phyloP scores from a whole-genome alignment of 768 basidiomycete species.

The Pholiota microspora region DNA sequence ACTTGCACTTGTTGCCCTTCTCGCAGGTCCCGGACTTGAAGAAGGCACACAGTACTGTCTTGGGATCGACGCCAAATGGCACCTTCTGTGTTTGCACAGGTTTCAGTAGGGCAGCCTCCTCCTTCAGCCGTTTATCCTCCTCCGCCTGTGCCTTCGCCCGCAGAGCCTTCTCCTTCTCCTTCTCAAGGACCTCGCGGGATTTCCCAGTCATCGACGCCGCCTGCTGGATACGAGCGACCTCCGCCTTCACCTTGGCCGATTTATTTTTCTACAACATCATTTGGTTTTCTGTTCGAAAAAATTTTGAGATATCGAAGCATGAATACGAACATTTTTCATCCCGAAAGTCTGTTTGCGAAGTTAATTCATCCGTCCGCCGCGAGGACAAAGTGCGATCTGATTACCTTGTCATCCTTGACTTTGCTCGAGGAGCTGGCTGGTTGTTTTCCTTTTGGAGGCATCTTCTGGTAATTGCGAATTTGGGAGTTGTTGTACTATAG shows the following conservation, averaged over 20 bases:
- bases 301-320: background rate
- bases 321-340: slow-evolving; percentile 72
- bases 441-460: slow-evolving; percentile 84
- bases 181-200: slow-evolving; percentile 74
- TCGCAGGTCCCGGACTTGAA: slow-evolving; percentile 92
- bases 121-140: slow-evolving; percentile 81
- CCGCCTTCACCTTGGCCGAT: slow-evolving; percentile 87
- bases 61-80: slow-evolving; percentile 95
- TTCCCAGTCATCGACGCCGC: slow-evolving; percentile 76
- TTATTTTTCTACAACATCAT: slow-evolving; percentile 85
- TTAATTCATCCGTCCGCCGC: slow-evolving; percentile 22
- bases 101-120: slow-evolving; percentile 81
- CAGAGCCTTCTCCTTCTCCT: slow-evolving; percentile 82
- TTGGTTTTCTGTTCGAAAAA: slow-evolving; percentile 1
- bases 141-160: slow-evolving; percentile 74
- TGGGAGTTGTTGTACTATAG: too few species aligned
- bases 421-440: slow-evolving; percentile 58
- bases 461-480: slow-evolving; percentile 29
- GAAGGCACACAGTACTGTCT: slow-evolving; percentile 89
- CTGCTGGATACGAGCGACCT: slow-evolving; percentile 77
- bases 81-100: slow-evolving; percentile 83
- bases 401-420: slow-evolving; percentile 81
- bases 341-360: slow-evolving; percentile 67
- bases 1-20: slow-evolving; percentile 95
- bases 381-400: slow-evolving; percentile 23